Conservation (phyloP, 805 yeast genomes). For the Wickerhamomyces bisporus region DNA sequence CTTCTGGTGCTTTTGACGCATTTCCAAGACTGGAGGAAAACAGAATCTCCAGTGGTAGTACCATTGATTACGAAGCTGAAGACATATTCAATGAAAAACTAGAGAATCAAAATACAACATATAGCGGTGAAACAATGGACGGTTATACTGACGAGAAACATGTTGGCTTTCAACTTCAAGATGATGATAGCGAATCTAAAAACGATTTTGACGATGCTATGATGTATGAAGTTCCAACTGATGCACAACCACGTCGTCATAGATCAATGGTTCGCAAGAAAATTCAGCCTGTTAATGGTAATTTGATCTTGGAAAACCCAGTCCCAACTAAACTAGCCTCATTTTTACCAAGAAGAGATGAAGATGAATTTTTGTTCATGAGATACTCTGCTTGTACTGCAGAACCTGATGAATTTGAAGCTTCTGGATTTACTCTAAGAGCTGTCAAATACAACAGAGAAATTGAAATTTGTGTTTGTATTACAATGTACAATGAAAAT, state of each 20-base stretch:
- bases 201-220: slow-evolving; percentile 40
- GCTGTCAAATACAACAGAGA: slow-evolving; percentile 85
- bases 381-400: slow-evolving; percentile 96
- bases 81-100: slow-evolving; percentile 18
- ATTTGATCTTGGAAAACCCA: slow-evolving; percentile 88
- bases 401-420: slow-evolving; percentile 80
- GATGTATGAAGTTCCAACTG: slow-evolving; percentile 34
- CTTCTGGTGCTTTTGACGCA: slow-evolving; percentile 2
- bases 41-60: slow-evolving; percentile 30
- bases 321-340: slow-evolving; percentile 84
- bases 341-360: slow-evolving; percentile 80
- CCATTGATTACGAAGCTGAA: slow-evolving; percentile 10
- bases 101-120: slow-evolving; percentile 15
- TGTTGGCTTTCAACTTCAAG: slow-evolving; percentile 4
- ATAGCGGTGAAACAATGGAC: slow-evolving; percentile 35
- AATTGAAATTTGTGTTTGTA: slow-evolving; percentile 85
- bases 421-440: slow-evolving; percentile 78
- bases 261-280: slow-evolving; percentile 67
- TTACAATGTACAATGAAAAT: slow-evolving; percentile 97
- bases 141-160: slow-evolving; percentile 13
- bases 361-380: slow-evolving; percentile 93
- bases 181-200: slow-evolving; percentile 11
- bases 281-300: slow-evolving; percentile 71
- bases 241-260: slow-evolving; percentile 52
- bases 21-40: slow-evolving; percentile 19